Percentiles rank a stretch among this genome's conserved stretches.
Evolutionary conservation across 805 yeast species (phyloP).

Genomic region (Debaryomyces maramus): DNA sequence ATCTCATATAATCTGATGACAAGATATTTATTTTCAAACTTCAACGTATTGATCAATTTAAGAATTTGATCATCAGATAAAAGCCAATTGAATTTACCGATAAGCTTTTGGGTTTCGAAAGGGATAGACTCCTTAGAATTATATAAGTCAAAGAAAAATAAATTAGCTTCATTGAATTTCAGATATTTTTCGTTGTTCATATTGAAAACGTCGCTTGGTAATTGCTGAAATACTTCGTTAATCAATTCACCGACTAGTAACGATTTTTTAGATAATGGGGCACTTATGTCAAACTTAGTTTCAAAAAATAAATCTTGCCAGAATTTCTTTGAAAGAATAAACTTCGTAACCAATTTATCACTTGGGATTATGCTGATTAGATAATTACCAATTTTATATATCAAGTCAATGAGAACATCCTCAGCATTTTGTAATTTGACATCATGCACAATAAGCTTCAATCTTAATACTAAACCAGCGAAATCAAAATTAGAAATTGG

Average conservation of each 20-base stretch:
- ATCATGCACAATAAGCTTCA: constrained; percentile 29
- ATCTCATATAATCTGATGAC: constrained; percentile 1
- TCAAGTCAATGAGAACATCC: constrained; percentile 29
- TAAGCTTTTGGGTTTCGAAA: constrained; percentile 14
- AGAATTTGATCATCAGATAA: constrained; percentile 21
- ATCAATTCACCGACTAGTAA: constrained; percentile 29
- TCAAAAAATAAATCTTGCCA: constrained; percentile 25
- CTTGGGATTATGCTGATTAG: constrained; percentile 10
- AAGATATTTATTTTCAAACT: constrained; percentile 1
- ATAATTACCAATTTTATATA: constrained; percentile 48
- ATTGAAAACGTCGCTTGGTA: constrained; percentile 13
- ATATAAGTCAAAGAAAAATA: constrained; percentile 10
- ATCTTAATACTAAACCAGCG: constrained; percentile 44
- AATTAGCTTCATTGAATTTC: constrained; percentile 11
- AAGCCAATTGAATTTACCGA: constrained; percentile 26
- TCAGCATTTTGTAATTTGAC: constrained; percentile 18
- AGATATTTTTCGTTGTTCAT: not conserved
- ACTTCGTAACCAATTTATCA: constrained; percentile 14
- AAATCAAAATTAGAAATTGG: constrained; percentile 51
- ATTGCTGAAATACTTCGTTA: constrained; percentile 36
- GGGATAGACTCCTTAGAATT: constrained; percentile 2
- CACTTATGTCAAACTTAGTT: not conserved
- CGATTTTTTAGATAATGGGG: not conserved
- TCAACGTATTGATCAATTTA: constrained; percentile 8
- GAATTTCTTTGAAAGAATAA: constrained; percentile 21